Base-by-base conservation (phyloP, 257 asterid species). In the Plectranthus barbatus region DNA sequence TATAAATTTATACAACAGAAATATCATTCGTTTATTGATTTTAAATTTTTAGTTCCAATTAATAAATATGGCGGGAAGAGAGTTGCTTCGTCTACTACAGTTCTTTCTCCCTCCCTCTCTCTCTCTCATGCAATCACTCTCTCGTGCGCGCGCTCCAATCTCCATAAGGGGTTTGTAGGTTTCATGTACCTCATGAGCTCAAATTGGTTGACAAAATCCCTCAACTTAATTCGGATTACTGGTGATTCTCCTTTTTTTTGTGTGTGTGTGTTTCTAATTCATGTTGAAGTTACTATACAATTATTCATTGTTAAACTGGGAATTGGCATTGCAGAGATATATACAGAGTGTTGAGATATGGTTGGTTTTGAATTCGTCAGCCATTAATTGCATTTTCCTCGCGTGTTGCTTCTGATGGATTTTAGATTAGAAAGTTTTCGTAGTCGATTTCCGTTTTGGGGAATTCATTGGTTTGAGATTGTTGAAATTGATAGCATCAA, bases 191-290 rank as follows among this genome's bases (percentile, higher is more conserved):
- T 64, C 58, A 50, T 55, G 23, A 65, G 62, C 50, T 75, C 66
- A 53, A 31, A 40, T 69, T 69, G 72, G 75, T 80, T 71, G 78
- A 67, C 77, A 26, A 56, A 82, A 67, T 76, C 76, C 40, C 54
- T 29, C 19, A 61, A 77, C 29, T 66, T 79, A 67, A 39, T 68
- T 58, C 64, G 70, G 81, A 63, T 70, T 77, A 46, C 9, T 9
- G 47, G 36, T 31, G 9, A 62, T 67, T 53, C 4, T 62, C 46
- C 53, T 48, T 53, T 77, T 20, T 68, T 50, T 68, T 21, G 54
- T 66, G 62, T 12, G n/a, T n/a, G n/a, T n/a, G n/a, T n/a, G n/a
- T n/a, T n/a, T n/a, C n/a, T n/a, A n/a, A n/a, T n/a, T n/a, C n/a
- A n/a, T n/a, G n/a, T n/a, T n/a, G n/a, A n/a, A n/a, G n/a, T n/a